phyloP scores from a whole-genome alignment of 164 flowering plant genomes.

The Protea cynaroides region DNA sequence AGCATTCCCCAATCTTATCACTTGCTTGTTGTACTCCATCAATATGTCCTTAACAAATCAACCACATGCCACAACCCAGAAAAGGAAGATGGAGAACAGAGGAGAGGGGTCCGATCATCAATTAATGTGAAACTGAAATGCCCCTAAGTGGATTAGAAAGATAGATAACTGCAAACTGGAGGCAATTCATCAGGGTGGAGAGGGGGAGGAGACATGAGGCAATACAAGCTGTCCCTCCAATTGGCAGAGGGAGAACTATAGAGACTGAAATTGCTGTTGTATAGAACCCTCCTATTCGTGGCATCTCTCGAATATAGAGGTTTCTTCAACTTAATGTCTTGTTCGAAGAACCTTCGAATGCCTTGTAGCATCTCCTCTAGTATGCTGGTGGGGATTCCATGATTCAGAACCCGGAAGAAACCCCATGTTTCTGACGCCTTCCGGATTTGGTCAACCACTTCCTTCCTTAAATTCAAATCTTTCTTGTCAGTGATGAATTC shows the following conservation, averaged over 20 bases:
- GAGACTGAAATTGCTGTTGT: constrained; percentile 25
- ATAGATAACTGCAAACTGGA: constrained; percentile 26
- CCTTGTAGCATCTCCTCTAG: constrained; percentile 16
- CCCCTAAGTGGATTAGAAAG: no score
- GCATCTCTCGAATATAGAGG: constrained; percentile 26
- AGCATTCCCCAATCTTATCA: no score
- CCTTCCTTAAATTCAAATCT: neutral
- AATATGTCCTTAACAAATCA: no score
- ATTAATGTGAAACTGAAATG: no score
- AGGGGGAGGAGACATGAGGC: no score
- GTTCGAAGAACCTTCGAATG: constrained; percentile 11
- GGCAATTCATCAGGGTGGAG: no score
- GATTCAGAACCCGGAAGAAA: constrained; percentile 21
- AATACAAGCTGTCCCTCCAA: constrained; percentile 30
- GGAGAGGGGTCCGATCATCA: no score
- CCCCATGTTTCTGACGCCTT: constrained; percentile 19
- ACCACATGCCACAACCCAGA: no score
- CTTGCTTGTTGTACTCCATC: no score
- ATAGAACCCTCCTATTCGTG: constrained; percentile 4
- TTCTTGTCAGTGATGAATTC: neutral
- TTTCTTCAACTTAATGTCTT: constrained; percentile 25
- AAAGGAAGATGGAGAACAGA: no score
- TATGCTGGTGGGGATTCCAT: constrained; percentile 11
- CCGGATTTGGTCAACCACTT: constrained; percentile 1
- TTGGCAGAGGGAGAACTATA: constrained; percentile 13